Percentiles rank a stretch among this genome's conserved stretches.
Conservation (phyloP, 345 rosid species). For the Erodium maritimum region DNA sequence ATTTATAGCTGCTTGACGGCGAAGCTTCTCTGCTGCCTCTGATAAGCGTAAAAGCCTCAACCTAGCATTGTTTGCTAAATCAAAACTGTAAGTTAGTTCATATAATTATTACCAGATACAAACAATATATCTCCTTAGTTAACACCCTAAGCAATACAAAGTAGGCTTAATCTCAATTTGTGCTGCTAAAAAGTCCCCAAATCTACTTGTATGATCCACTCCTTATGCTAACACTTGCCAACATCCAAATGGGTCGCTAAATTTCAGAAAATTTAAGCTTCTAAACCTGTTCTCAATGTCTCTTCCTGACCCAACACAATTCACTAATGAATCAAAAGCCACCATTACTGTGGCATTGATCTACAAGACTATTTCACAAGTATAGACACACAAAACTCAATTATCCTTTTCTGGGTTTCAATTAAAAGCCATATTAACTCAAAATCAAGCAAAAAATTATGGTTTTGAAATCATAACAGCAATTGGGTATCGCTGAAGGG, state of each 20-base stretch:
- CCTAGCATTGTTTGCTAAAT: conserved; percentile 62
- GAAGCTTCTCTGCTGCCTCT: conserved; percentile 79
- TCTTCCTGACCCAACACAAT: neutral
- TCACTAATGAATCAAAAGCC: neutral
- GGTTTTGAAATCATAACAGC: too few relatives aligned
- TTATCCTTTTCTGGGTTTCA: neutral
- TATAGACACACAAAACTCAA: neutral
- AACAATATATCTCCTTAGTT: neutral
- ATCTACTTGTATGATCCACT: too few relatives aligned
- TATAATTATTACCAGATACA: too few relatives aligned
- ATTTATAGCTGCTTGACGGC: conserved; percentile 54
- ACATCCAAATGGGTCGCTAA: too few relatives aligned
- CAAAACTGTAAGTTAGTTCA: conserved; percentile 1
- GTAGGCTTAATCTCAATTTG: too few relatives aligned
- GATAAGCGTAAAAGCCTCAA: conserved; percentile 69
- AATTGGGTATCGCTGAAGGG: neutral
- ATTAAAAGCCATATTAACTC: neutral
- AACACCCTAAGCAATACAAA: neutral
- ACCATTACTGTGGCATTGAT: neutral
- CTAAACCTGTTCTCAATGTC: neutral
- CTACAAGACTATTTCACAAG: neutral
- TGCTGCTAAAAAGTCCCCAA: too few relatives aligned
- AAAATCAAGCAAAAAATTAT: too few relatives aligned
- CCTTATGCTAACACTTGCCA: too few relatives aligned
- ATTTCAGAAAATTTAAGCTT: too few relatives aligned